Evolutionary conservation across 2,329 filamentous ascomycete species (phyloP).

Genomic region (Pseudovirgaria hyperparasitica): DNA sequence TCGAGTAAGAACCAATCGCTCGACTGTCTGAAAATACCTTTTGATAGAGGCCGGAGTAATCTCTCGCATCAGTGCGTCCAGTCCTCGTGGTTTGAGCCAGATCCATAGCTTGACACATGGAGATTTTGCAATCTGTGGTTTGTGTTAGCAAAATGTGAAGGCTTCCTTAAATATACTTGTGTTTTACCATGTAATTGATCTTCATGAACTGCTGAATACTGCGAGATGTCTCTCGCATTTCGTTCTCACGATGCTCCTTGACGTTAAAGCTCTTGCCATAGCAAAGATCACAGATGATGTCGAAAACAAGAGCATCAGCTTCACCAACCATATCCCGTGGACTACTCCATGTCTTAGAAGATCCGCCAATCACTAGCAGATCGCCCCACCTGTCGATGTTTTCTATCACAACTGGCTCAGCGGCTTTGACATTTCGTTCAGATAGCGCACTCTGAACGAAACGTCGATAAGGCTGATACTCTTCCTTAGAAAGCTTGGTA

Average conservation of each 20-base stretch:
- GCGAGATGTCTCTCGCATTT: slow-evolving; percentile 11
- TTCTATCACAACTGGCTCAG: slow-evolving; percentile 25
- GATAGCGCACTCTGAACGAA: slow-evolving; percentile 25
- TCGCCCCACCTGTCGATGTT: slow-evolving; percentile 15
- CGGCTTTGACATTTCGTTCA: slow-evolving; percentile 19
- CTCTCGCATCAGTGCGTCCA: slow-evolving; percentile 9
- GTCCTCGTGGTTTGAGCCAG: slow-evolving; percentile 13
- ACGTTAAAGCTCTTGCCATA: slow-evolving; percentile 25
- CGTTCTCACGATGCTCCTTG: slow-evolving; percentile 13
- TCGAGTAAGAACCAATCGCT: slow-evolving; percentile 5
- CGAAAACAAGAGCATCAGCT: slow-evolving; percentile 23
- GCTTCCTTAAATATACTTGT: slow-evolving; percentile 1
- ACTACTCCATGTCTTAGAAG: neutral
- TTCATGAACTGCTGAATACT: slow-evolving; percentile 11
- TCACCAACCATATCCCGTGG: slow-evolving; percentile 1
- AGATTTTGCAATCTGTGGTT: slow-evolving; percentile 4
- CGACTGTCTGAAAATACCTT: slow-evolving; percentile 10
- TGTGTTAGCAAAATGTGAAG: slow-evolving; percentile 1
- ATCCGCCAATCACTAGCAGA: slow-evolving; percentile 5
- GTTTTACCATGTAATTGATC: slow-evolving; percentile 10
- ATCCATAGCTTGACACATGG: slow-evolving; percentile 7
- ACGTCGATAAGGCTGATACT: slow-evolving; percentile 22
- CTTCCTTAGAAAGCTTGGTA: slow-evolving; percentile 17
- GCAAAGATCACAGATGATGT: slow-evolving; percentile 32
- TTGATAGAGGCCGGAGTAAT: slow-evolving; percentile 8